Evolutionary conservation across 345 rosid genomes (phyloP).

Genomic region (Eucalyptus rudis): DNA sequence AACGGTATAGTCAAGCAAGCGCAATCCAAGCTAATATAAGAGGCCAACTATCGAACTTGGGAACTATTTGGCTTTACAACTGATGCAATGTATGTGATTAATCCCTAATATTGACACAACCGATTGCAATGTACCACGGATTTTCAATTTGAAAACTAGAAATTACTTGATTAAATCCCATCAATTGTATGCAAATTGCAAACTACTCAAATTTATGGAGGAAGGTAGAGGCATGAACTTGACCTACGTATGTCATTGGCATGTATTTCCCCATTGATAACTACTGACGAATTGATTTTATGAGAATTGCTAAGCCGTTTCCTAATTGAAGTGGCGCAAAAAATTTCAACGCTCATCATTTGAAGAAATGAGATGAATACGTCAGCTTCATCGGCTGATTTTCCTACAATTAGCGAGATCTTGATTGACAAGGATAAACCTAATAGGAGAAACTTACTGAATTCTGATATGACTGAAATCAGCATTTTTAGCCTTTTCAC

Average conservation of each 20-base stretch:
- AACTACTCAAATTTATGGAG: rapidly evolving
- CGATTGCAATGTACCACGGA: rapidly evolving
- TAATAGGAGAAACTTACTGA: background rate
- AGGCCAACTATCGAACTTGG: too few relatives aligned
- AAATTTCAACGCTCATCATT: too few relatives aligned
- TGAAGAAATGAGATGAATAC: too few relatives aligned
- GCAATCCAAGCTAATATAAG: too few relatives aligned
- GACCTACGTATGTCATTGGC: too few relatives aligned
- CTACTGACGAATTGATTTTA: rapidly evolving
- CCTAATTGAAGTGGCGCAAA: background rate
- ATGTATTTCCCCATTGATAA: too few relatives aligned
- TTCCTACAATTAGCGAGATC: background rate
- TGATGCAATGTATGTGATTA: too few relatives aligned
- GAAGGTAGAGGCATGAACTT: background rate
- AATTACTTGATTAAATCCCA: rapidly evolving
- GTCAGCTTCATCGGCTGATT: background rate
- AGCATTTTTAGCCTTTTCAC: background rate
- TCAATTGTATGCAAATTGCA: rapidly evolving
- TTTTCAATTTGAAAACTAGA: background rate
- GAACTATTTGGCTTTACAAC: too few relatives aligned
- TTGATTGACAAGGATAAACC: background rate
- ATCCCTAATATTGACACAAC: background rate
- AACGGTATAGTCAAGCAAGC: rapidly evolving
- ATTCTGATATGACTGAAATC: background rate
- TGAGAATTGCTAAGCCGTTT: background rate